Evolutionary conservation across 306 rosid species (phyloP), one percentile per base, ranked within the genome.

Genomic region (Comarum palustre): DNA sequence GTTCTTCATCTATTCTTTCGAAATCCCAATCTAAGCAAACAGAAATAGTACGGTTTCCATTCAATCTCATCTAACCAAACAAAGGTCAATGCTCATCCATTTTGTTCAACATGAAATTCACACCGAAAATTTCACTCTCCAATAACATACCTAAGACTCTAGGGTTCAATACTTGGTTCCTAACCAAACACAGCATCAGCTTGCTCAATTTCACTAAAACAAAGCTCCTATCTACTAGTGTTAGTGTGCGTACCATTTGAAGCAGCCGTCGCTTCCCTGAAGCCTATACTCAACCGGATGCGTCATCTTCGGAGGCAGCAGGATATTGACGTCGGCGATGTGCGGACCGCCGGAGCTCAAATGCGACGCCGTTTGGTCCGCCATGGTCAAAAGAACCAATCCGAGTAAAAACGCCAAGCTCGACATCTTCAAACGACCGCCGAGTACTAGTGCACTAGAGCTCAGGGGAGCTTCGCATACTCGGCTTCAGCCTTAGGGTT

Each of bases 251-350:
- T 64, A 90, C 97, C 98, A 94, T 81, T 89, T 79, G 91, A 94
- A 94, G 92, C 97, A 91, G 47, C 97, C 98, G 48, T 86, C 97
- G 25, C 94, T 93, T 64, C 98, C 98, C 80, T 85, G 92, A 60
- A 94, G 91, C 83, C 92, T 74, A 63, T 91, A 88, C 75, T 89
- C 95, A 24, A 94, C 98, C 8, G 96, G 94, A 64, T 81, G 72
- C 8, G 97, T 86, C 91, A 91, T 86, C 75, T 79, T 91, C 17
- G 98, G 97, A 2, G 98, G 97, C 76, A 93, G 78, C 0, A 93
- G 88, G 36, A 93, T 66, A 60, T 93, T 93, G 59, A 89, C 94
- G 60, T 91, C 96, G 2, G 97, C 86, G 74, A 94, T 89, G 89
- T 94, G 98, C 8, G 97, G 98, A 4, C 98, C 96, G 2, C 98